Evolutionary conservation across 345 rosid genomes (phyloP), one percentile per base, ranked within the genome.

Genomic region (Sisymbrium altissimum): DNA sequence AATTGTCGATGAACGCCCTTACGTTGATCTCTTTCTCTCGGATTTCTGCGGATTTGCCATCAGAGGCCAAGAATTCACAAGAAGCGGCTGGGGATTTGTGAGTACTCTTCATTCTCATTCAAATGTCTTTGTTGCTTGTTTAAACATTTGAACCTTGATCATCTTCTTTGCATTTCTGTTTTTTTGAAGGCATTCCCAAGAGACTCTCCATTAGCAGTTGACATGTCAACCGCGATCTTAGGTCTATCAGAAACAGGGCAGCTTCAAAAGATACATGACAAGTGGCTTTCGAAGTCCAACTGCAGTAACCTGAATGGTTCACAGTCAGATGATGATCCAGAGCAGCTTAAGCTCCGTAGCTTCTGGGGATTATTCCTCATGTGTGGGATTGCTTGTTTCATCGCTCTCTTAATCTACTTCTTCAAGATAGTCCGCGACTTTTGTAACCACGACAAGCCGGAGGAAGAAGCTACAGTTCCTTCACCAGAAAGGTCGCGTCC

Each of bases 71-170:
- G 92, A 81, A 83, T 93, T 93, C 81, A 90, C 97, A 45, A 89
- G 84, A 75, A 77, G 88, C 10, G 93, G 91, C 17, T 89, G 97
- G 98, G 98, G 98, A 56, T 93, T 90, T 81, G 98, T 93, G 50
- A 93, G 98, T 89, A 21, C 10, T 9, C 53, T 56, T 55, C 71
- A 35, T 44, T 23, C 25, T 23, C 25, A 23, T 9, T 63, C 3
- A 45, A 7, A 32, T 46, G 41, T 66, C 36, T 30, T 30, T 65
- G 49, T 32, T 23, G 63, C 30, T 73, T 54, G 46, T 50, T 21
- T 61, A 3, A 38, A 8, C 53, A 56, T 6, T 39, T 1, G 3
- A 50, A 29, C 49, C 33, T 35, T 76, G 66, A 56, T 64, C 38
- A 54, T 54, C n/a, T 71, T 64, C n/a, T 9, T 45, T 67, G 21